A percentile compares a stretch with the other conserved stretches of the same genome.
Evolutionary conservation across 2,329 filamentous ascomycete species (phyloP).

Genomic region (Paecilomyces sp.): DNA sequence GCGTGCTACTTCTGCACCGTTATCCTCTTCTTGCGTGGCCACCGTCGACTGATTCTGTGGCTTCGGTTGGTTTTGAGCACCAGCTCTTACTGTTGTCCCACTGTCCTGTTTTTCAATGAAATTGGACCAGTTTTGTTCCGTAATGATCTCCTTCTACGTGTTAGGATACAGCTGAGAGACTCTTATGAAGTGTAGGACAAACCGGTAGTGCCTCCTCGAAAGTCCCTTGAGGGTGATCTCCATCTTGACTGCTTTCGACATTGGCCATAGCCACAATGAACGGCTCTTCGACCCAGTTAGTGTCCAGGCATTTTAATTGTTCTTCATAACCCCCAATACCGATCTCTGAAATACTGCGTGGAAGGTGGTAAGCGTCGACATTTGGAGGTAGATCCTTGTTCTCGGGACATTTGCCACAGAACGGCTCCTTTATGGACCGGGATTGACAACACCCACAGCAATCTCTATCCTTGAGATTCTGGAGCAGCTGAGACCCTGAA

Average conservation of each 20-base stretch:
- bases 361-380: not conserved
- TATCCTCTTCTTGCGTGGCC: not conserved
- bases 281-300: constrained; percentile 9
- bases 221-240: constrained; percentile 4
- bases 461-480: constrained; percentile 3
- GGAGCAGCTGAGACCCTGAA: constrained; percentile 3
- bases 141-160: not conserved
- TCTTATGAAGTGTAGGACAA: not conserved
- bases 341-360: constrained; percentile 2
- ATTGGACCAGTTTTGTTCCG: not conserved
- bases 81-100: not conserved
- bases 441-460: constrained; percentile 8
- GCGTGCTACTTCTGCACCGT: not conserved
- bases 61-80: not conserved
- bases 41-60: not conserved
- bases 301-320: constrained; percentile 5
- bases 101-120: not conserved
- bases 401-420: constrained; percentile 7
- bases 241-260: not conserved
- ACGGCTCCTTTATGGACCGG: constrained; percentile 3
- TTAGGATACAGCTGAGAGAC: not conserved
- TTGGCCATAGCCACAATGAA: constrained; percentile 7
- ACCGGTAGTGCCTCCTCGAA: constrained; percentile 4
- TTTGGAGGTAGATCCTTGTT: not conserved
- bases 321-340: not conserved